A percentile compares a stretch with the other conserved stretches of the same genome.
These are phyloP conservation scores for Russula vinacea DNA, from an alignment of 768 basidiomycete genomes.

Conservation along the genomic window DNA sequence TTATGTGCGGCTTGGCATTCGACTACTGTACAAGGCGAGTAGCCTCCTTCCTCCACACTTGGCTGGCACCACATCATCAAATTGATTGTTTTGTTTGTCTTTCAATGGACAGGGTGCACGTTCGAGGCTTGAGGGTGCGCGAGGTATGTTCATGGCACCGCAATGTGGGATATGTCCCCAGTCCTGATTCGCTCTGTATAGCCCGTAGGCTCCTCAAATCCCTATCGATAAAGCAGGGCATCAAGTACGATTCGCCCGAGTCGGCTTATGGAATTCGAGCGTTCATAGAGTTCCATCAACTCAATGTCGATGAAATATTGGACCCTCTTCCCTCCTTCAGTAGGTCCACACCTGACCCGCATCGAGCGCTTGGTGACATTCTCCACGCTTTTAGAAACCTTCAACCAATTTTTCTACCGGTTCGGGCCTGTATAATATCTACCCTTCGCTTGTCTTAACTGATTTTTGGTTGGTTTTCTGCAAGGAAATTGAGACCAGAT, in stretches of 20 bases:
- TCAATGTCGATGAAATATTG: slow-evolving; percentile 77
- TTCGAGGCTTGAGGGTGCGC: slow-evolving; percentile 81
- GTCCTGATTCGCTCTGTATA: slow-evolving; percentile 33
- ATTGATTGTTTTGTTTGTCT: slow-evolving; percentile 3
- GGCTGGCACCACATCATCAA: neutral
- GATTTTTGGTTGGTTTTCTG: slow-evolving; percentile 19
- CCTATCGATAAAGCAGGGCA: slow-evolving; percentile 87
- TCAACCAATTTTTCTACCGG: slow-evolving; percentile 92
- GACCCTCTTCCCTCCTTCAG: slow-evolving; percentile 84
- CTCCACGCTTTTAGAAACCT: slow-evolving; percentile 55
- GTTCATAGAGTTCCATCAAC: slow-evolving; percentile 88
- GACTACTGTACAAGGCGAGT: slow-evolving; percentile 78
- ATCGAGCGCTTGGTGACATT: neutral
- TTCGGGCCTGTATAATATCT: slow-evolving; percentile 31
- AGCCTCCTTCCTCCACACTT: neutral
- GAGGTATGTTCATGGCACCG: slow-evolving; percentile 51
- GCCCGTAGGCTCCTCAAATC: slow-evolving; percentile 83
- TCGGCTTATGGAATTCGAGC: slow-evolving; percentile 79
- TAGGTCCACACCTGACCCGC: slow-evolving; percentile 37
- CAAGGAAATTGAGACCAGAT: slow-evolving; percentile 77
- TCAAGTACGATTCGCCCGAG: slow-evolving; percentile 85
- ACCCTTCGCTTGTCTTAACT: neutral
- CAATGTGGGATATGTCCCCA: neutral
- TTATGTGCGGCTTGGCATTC: slow-evolving; percentile 89
- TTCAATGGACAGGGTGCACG: slow-evolving; percentile 60